Conservation (phyloP, 2,329 filamentous ascomycete genomes). For the Botrytis fragariae region DNA sequence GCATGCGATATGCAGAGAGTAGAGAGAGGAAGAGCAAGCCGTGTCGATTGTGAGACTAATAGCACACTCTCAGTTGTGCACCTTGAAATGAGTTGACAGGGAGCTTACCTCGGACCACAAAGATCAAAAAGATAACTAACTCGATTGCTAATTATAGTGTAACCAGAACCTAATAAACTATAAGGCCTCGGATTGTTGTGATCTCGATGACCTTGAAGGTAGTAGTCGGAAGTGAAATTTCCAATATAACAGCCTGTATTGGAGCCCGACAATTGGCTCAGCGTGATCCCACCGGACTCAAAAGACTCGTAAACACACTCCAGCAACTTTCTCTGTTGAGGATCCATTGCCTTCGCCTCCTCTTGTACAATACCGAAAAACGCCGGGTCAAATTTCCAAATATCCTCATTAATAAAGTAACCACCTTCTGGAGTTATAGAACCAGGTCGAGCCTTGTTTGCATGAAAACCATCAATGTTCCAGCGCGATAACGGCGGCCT, state of each 20-base stretch:
- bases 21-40: constrained; percentile 46
- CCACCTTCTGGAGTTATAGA: constrained; percentile 22
- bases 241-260: constrained; percentile 29
- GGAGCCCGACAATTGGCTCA: constrained; percentile 23
- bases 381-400: constrained; percentile 26
- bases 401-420: constrained; percentile 34
- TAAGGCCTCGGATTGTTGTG: constrained; percentile 34
- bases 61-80: neutral
- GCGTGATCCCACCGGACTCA: constrained; percentile 15
- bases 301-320: constrained; percentile 15
- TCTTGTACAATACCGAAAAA: constrained; percentile 16
- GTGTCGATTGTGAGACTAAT: constrained; percentile 45
- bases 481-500: constrained; percentile 26
- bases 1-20: constrained; percentile 44
- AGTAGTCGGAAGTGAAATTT: constrained; percentile 19
- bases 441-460: constrained; percentile 21
- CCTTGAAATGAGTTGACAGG: constrained; percentile 57
- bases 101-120: constrained; percentile 48
- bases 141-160: constrained; percentile 32
- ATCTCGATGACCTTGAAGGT: constrained; percentile 18
- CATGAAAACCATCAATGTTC: constrained; percentile 25
- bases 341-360: constrained; percentile 15
- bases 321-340: constrained; percentile 16
- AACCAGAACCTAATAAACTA: constrained; percentile 6
- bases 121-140: constrained; percentile 17